phyloP scores from a whole-genome alignment of 1,139 yeast species.

The Kodamaea sp. region DNA sequence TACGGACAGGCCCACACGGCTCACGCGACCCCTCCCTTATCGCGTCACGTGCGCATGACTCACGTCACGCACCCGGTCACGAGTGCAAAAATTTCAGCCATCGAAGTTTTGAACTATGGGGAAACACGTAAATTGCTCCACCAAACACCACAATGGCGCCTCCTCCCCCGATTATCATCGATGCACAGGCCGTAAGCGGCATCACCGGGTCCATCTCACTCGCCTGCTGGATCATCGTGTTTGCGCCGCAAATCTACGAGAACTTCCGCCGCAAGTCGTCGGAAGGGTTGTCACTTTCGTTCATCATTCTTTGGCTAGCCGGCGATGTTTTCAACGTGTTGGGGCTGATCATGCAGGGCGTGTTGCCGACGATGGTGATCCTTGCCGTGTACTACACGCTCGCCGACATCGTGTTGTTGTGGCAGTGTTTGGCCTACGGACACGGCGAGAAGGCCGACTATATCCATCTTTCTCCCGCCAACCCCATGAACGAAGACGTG shows the following conservation, averaged over 20 bases:
- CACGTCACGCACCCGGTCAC: slow-evolving; percentile 3
- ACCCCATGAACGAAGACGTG: slow-evolving; percentile 74
- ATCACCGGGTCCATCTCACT: slow-evolving; percentile 89
- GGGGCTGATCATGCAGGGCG: slow-evolving; percentile 86
- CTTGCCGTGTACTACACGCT: slow-evolving; percentile 88
- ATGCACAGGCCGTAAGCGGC: slow-evolving; percentile 81
- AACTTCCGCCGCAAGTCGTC: slow-evolving; percentile 81
- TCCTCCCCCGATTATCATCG: slow-evolving; percentile 67
- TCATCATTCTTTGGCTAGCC: slow-evolving; percentile 81
- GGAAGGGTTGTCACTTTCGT: slow-evolving; percentile 81
- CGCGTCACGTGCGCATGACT: slow-evolving; percentile 1
- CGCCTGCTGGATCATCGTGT: slow-evolving; percentile 97
- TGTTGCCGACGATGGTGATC: slow-evolving; percentile 88
- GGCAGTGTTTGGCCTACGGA: slow-evolving; percentile 78
- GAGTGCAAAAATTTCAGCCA: slow-evolving; percentile 2
- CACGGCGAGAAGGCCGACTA: slow-evolving; percentile 66
- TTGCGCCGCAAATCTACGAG: slow-evolving; percentile 95
- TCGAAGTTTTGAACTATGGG: slow-evolving; percentile 3
- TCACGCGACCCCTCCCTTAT: too few relatives aligned
- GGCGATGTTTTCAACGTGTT: slow-evolving; percentile 92
- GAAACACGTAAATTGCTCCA: not conserved
- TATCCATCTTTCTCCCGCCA: slow-evolving; percentile 85
- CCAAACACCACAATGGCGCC: slow-evolving; percentile 39
- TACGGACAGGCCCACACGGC: too few relatives aligned
- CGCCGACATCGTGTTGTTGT: slow-evolving; percentile 80